A percentile compares a stretch with the other conserved stretches of the same genome.
These are phyloP conservation scores for Boletus subparvulus DNA, from an alignment of 768 basidiomycete genomes.

Conservation along the genomic window DNA sequence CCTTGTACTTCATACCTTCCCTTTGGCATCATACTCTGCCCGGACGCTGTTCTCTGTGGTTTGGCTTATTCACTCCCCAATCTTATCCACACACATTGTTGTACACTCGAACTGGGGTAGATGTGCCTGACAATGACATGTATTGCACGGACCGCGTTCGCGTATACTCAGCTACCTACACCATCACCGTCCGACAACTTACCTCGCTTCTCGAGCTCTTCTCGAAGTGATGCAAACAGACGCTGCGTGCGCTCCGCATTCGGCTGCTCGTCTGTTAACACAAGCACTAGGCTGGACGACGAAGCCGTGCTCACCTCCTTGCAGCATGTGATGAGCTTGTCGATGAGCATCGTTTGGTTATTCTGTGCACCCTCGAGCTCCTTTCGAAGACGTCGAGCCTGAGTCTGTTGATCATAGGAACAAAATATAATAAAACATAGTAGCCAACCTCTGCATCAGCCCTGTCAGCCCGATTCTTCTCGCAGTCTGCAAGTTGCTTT, in stretches of 20 bases:
- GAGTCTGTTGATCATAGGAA: constrained; percentile 7
- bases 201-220: constrained; percentile 77
- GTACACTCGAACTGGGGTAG: constrained; percentile 13
- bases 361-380: constrained; percentile 80
- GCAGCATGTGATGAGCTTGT: constrained; percentile 82
- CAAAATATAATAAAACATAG: not conserved
- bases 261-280: constrained; percentile 47
- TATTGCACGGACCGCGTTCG: constrained; percentile 13
- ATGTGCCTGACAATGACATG: constrained; percentile 10
- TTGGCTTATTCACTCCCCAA: not conserved
- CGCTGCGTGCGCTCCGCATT: constrained; percentile 83
- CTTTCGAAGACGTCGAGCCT: constrained; percentile 70
- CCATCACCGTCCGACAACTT: constrained; percentile 45
- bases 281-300: constrained; percentile 2
- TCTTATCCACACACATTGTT: constrained; percentile 4
- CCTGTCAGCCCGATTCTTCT: constrained; percentile 65
- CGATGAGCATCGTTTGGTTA: constrained; percentile 75
- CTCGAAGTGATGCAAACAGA: constrained; percentile 74
- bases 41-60: not conserved
- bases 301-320: constrained; percentile 63
- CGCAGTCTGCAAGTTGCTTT: constrained; percentile 76
- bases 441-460: constrained; percentile 69
- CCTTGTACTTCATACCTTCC: constrained; percentile 4
- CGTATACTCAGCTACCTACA: constrained; percentile 42
- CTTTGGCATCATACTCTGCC: not conserved